These are phyloP conservation scores for Neurospora sp. DNA, from an alignment of 495 filamentous ascomycete species.

Conservation along the genomic window DNA sequence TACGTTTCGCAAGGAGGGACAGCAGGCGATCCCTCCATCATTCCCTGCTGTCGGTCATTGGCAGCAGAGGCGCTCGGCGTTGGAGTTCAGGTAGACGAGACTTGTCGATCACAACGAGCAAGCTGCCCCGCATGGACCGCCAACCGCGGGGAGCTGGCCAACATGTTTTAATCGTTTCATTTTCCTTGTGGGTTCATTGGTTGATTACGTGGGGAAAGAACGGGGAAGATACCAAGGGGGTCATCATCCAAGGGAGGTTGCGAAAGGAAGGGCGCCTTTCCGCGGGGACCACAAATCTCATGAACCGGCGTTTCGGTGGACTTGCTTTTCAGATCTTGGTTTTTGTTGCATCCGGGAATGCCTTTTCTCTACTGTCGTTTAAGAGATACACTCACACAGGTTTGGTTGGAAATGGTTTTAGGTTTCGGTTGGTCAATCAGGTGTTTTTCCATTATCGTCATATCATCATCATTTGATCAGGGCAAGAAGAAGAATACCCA, in stretches of 20 bases:
- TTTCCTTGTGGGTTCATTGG: conserved; percentile 2
- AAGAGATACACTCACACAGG: conserved; percentile 4
- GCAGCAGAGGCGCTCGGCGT: not conserved
- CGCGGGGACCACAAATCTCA: conserved; percentile 15
- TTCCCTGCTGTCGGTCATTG: not conserved
- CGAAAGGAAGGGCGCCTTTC: conserved; percentile 3
- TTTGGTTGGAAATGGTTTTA: conserved; percentile 1
- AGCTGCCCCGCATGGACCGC: not conserved
- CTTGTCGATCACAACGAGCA: not conserved
- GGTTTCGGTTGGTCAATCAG: not conserved
- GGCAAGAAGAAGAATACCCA: conserved; percentile 1
- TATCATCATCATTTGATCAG: not conserved
- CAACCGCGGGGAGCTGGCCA: not conserved
- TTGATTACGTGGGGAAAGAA: not conserved
- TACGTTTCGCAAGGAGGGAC: not conserved
- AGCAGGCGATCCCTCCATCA: not conserved
- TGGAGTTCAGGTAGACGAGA: not conserved
- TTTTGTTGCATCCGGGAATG: conserved; percentile 2
- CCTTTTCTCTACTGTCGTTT: conserved; percentile 15
- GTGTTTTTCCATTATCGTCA: not conserved
- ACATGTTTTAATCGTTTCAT: not conserved
- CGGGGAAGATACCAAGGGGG: not conserved
- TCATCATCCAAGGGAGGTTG: conserved; percentile 3
- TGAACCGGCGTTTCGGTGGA: conserved; percentile 14
- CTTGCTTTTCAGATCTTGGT: conserved; percentile 1